Evolutionary conservation across 208 protist genomes (phyloP).

Genomic region (Jaenimonas drosophilae): DNA sequence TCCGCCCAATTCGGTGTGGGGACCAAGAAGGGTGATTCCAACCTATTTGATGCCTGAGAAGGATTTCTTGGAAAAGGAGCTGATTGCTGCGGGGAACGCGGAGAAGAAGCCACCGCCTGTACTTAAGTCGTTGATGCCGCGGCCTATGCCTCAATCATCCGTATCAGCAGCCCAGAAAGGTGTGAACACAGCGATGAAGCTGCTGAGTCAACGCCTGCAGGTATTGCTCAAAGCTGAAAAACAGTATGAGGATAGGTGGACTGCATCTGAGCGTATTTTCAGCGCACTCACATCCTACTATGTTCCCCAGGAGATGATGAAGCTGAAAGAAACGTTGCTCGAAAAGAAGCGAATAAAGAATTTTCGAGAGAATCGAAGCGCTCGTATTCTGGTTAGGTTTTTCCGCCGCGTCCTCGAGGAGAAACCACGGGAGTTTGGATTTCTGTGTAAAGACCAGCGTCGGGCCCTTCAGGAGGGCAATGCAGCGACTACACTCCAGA

Average conservation of each 20-base stretch:
- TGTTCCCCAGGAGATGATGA: slow-evolving; percentile 47
- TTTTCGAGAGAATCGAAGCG: slow-evolving; percentile 32
- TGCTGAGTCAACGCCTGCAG: slow-evolving; percentile 43
- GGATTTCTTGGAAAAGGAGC: slow-evolving; percentile 9
- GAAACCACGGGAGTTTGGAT: slow-evolving; percentile 9
- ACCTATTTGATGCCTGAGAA: slow-evolving; percentile 11
- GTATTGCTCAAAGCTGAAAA: slow-evolving; percentile 44
- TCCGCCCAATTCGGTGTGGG: slow-evolving; percentile 25
- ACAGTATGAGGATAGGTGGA: slow-evolving; percentile 60
- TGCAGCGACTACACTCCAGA: slow-evolving; percentile 42
- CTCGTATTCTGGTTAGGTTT: slow-evolving; percentile 41
- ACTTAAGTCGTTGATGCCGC: slow-evolving; percentile 28
- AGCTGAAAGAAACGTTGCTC: slow-evolving; percentile 22
- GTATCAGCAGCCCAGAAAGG: slow-evolving; percentile 13
- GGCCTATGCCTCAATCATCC: slow-evolving; percentile 12
- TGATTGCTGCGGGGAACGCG: slow-evolving; percentile 14
- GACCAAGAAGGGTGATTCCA: slow-evolving; percentile 6
- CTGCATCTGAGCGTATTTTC: slow-evolving; percentile 41
- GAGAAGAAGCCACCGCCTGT: slow-evolving; percentile 17
- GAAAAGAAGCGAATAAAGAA: slow-evolving; percentile 13
- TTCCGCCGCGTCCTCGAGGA: slow-evolving; percentile 25
- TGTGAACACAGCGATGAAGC: slow-evolving; percentile 13
- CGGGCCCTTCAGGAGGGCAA: slow-evolving; percentile 17
- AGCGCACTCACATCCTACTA: slow-evolving; percentile 40
- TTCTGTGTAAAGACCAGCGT: slow-evolving; percentile 12